A percentile compares a stretch with the other conserved stretches of the same genome.
Conservation (phyloP, 371 early-diverging fungal genomes). For the Apophysomyces sp. region DNA sequence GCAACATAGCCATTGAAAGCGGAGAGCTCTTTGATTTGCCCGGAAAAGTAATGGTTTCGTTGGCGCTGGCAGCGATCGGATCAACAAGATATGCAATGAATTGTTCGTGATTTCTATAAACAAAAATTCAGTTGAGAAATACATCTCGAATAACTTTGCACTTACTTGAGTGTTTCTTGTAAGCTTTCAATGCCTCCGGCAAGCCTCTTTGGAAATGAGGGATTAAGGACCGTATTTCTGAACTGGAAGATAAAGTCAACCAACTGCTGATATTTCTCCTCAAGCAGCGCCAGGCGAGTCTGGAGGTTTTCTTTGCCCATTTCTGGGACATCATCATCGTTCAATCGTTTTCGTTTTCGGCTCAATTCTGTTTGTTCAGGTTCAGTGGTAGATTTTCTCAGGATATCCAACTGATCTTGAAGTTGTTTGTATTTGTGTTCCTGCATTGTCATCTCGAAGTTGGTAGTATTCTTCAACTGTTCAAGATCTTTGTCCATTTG, state of each 20-base stretch:
- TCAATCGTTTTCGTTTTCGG: not conserved
- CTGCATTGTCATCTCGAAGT: not conserved
- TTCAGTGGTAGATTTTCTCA: not conserved
- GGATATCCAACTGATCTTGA: not conserved
- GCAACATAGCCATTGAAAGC: not conserved
- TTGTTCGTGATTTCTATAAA: conserved; percentile 9
- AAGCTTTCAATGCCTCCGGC: conserved; percentile 1
- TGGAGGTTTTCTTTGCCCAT: not conserved
- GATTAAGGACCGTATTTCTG: conserved; percentile 10
- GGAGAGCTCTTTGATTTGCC: not conserved
- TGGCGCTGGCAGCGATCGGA: conserved; percentile 9
- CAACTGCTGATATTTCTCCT: conserved; percentile 3
- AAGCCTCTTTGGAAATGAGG: conserved; percentile 8
- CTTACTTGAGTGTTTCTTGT: not conserved
- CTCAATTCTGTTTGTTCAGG: not conserved
- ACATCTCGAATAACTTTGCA: not conserved
- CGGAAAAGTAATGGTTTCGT: not conserved
- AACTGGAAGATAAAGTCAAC: conserved; percentile 13
- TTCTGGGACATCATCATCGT: not conserved
- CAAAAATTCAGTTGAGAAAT: not conserved
- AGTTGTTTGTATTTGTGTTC: not conserved
- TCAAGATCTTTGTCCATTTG: not conserved
- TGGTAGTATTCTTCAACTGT: not conserved
- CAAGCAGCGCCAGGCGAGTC: not conserved
- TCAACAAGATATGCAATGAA: conserved; percentile 14